A percentile compares a stretch with the other conserved stretches of the same genome.
Conservation (phyloP, 129 eudicot genomes). For the Daucus carota region DH1_v3.0 NC_030382.2:25859501-25860000, state of each 20-base stretch:
- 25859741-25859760: background rate
- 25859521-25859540: background rate
- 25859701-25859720: conserved; percentile 11
- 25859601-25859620: background rate
- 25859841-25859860: background rate
- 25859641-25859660: conserved; percentile 6
- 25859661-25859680: conserved; percentile 12
- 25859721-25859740: conserved; percentile 12
- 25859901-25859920: background rate
- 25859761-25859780: conserved; percentile 6
- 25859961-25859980: background rate
- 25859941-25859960: background rate
- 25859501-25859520: background rate
- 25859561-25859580: background rate
- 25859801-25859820: background rate
- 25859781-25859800: conserved; percentile 14
- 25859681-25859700: background rate
- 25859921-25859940: background rate
- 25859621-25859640: background rate
- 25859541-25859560: conserved; percentile 2
- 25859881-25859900: conserved; percentile 5
- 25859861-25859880: background rate
- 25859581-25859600: conserved; percentile 16
- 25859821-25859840: background rate
- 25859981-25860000: background rate